Conservation (phyloP, 192 early-diverging fungal genomes). For the Coemansia sp. region DNA sequence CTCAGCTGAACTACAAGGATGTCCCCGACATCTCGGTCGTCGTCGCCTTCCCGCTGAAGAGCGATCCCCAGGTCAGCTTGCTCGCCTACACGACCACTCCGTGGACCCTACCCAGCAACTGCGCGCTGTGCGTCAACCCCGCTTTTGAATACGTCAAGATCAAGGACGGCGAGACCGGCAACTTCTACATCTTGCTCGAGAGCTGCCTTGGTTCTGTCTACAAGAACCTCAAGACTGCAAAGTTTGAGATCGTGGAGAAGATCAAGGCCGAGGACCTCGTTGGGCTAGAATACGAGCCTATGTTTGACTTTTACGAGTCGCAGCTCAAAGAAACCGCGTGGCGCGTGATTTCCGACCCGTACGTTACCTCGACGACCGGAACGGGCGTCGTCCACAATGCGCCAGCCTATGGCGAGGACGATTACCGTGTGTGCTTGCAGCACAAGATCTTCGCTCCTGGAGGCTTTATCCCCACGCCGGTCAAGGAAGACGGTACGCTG, state of each 20-base stretch:
- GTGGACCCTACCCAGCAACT: slow-evolving; percentile 97
- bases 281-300: slow-evolving; percentile 87
- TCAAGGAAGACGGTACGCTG: slow-evolving; percentile 85
- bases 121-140: slow-evolving; percentile 93
- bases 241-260: slow-evolving; percentile 81
- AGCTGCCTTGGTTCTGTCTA: slow-evolving; percentile 85
- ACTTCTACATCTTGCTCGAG: slow-evolving; percentile 85
- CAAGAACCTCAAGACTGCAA: slow-evolving; percentile 96
- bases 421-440: slow-evolving; percentile 91
- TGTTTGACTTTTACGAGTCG: slow-evolving; percentile 83
- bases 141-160: slow-evolving; percentile 97
- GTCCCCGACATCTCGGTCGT: slow-evolving; percentile 94
- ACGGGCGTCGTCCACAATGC: slow-evolving; percentile 99
- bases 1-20: slow-evolving; percentile 96
- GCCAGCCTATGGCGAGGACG: slow-evolving; percentile 99
- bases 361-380: slow-evolving; percentile 92
- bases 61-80: slow-evolving; percentile 76
- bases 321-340: slow-evolving; percentile 81
- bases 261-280: slow-evolving; percentile 79
- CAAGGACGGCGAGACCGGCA: slow-evolving; percentile 80
- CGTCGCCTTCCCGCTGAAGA: slow-evolving; percentile 89
- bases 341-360: slow-evolving; percentile 85
- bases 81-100: slow-evolving; percentile 99
- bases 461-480: slow-evolving; percentile 86
- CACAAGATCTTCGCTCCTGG: slow-evolving; percentile 81